These are phyloP conservation scores for Fagopyrum tataricum DNA, from an alignment of 148 eudicot genomes.

Conservation along the genomic window DNA sequence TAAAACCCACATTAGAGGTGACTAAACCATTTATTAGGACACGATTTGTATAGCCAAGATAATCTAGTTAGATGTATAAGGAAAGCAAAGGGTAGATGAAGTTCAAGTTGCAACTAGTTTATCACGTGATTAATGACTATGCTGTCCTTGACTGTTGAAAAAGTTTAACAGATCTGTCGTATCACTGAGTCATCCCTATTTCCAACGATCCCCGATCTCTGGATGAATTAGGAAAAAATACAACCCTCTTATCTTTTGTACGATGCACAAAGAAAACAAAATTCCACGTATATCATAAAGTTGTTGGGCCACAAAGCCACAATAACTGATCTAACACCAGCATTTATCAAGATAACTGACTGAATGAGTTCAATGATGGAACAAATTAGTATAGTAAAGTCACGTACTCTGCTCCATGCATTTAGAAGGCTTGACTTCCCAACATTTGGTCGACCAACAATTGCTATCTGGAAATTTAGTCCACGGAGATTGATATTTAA, in stretches of 20 bases:
- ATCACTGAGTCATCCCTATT: not conserved
- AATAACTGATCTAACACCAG: not conserved
- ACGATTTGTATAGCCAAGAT: too few relatives aligned
- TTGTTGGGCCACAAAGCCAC: conserved; percentile 2
- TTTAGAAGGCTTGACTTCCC: conserved; percentile 98
- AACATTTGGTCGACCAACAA: conserved; percentile 97
- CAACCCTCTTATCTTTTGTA: not conserved
- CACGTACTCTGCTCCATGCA: conserved; percentile 94
- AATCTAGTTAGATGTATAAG: too few relatives aligned
- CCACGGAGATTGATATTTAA: not conserved
- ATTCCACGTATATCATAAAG: not conserved
- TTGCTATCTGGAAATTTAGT: conserved; percentile 64
- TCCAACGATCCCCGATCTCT: not conserved
- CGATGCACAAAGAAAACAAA: not conserved
- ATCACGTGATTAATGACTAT: too few relatives aligned
- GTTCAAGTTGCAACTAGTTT: too few relatives aligned
- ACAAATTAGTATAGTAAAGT: not conserved
- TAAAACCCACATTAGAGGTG: not conserved
- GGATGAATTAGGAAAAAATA: not conserved
- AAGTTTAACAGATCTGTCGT: too few relatives aligned
- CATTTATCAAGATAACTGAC: conserved; percentile 2
- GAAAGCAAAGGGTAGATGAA: too few relatives aligned
- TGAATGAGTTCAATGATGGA: not conserved
- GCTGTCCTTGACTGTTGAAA: too few relatives aligned
- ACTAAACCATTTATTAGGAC: not conserved